Base-by-base conservation (phyloP, 257 asterid genomes). In the Forsythia viridissima region DNA sequence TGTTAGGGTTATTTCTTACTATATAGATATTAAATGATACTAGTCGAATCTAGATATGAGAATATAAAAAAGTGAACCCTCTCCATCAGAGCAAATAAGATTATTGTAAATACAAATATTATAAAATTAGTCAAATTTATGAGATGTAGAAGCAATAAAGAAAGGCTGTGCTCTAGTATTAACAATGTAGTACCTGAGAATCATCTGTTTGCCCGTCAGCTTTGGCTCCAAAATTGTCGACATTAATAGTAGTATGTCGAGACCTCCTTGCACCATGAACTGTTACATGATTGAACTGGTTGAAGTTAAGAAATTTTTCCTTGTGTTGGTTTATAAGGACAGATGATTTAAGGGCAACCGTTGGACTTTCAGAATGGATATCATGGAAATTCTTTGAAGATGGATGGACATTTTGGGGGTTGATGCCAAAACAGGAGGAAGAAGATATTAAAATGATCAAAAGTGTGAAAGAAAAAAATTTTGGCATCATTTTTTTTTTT, bases 181-280 rank as follows among this genome's bases (percentile, higher is more conserved):
- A 18, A 61, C 24, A 16, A 11, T 30, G 8, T 20, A 44, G 69
- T 83, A 92, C 99, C 97, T 84, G 74, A 34, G 87, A 84, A 84
- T 92, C 92, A 81, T 95, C 96, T 21, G 86, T 70, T 44, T 72
- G 68, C 24, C 88, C 92, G n/a, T 93, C 92, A 13, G 89, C 91
- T 82, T 78, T 90, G 77, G 99, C 97, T 82, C 99, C 97, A 78
- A 89, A 95, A 74, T 59, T 77, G 34, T 92, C 92, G 20, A 92
- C 87, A 82, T 93, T 84, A 39, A 80, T 7, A 51, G 70, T 43
- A 55, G 80, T 72, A 16, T 4, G 77, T 43, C 24, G 70, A 12
- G 61, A 37, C 61, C 24, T 73, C 66, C 77, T 72, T 7, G 84
- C 85, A 61, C 65, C 59, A 65, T 11, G 76, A 9, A 6, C 18